Conservation (phyloP, 495 filamentous ascomycete genomes). For the Elasticomyces elasticus region DNA sequence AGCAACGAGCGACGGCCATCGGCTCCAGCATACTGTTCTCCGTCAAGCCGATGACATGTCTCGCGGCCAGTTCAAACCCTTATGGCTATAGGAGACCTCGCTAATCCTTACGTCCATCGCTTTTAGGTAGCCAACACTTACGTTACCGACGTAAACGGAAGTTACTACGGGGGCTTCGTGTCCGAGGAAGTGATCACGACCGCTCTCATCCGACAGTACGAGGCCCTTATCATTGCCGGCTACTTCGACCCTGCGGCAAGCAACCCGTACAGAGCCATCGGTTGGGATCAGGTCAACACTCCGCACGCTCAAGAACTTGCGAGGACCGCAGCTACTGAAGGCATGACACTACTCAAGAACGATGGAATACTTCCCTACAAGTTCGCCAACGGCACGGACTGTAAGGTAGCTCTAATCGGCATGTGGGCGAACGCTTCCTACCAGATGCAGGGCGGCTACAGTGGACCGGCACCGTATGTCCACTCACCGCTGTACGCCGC, state of each 20-base stretch:
- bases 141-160: conserved; percentile 28
- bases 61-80: too few relatives aligned
- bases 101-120: too few relatives aligned
- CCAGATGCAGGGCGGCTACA: conserved; percentile 55
- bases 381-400: conserved; percentile 23
- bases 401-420: conserved; percentile 47
- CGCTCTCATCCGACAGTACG: conserved; percentile 46
- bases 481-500: conserved; percentile 44
- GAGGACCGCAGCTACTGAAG: conserved; percentile 48
- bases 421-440: conserved; percentile 49
- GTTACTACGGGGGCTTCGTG: conserved; percentile 43
- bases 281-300: conserved; percentile 43
- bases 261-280: conserved; percentile 40
- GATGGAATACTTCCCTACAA: conserved; percentile 45
- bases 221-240: conserved; percentile 45
- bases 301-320: conserved; percentile 46
- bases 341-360: conserved; percentile 54
- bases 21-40: too few relatives aligned
- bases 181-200: conserved; percentile 28
- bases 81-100: too few relatives aligned
- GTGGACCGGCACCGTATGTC: conserved; percentile 46
- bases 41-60: too few relatives aligned
- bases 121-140: background rate
- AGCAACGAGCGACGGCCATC: too few relatives aligned
- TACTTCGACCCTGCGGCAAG: conserved; percentile 47